phyloP scores from a whole-genome alignment of 352 stramenopile genomes.

The Peronospora tabacina region DNA sequence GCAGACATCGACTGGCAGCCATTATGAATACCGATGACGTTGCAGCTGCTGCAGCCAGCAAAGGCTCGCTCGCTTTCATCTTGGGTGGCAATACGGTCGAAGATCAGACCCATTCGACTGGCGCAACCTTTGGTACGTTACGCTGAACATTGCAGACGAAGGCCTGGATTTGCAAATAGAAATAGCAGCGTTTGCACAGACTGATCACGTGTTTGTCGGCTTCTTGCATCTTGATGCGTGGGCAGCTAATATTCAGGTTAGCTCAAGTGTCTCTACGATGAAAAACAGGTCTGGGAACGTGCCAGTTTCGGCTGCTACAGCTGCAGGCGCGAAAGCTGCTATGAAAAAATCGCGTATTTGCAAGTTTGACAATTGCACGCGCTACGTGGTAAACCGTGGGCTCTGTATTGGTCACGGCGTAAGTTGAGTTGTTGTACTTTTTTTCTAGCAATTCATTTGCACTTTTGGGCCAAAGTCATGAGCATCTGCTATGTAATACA shows the following conservation, averaged over 20 bases:
- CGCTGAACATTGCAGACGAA: conserved; percentile 11
- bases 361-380: conserved; percentile 66
- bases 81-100: conserved; percentile 29
- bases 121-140: conserved; percentile 30
- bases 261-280: conserved; percentile 9
- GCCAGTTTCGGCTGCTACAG: conserved; percentile 1
- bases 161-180: conserved; percentile 16
- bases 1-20: conserved; percentile 16
- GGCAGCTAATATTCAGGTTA: conserved; percentile 22
- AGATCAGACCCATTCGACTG: conserved; percentile 12
- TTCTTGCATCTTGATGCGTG: conserved; percentile 12
- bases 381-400: conserved; percentile 68
- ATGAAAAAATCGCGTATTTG: conserved; percentile 71
- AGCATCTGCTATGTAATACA: conserved; percentile 16
- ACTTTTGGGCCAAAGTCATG: conserved; percentile 11
- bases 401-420: conserved; percentile 68
- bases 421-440: conserved; percentile 8
- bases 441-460: conserved; percentile 1
- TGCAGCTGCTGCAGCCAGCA: conserved; percentile 17
- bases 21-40: conserved; percentile 30
- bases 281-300: conserved; percentile 26
- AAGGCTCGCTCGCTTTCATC: conserved; percentile 43
- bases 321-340: conserved; percentile 8
- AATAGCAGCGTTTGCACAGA: conserved; percentile 11
- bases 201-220: conserved; percentile 17